Percentiles rank a stretch among this genome's conserved stretches.
Evolutionary conservation across 2,329 filamentous ascomycete species (phyloP).

Genomic region (Penicillium carneum): DNA sequence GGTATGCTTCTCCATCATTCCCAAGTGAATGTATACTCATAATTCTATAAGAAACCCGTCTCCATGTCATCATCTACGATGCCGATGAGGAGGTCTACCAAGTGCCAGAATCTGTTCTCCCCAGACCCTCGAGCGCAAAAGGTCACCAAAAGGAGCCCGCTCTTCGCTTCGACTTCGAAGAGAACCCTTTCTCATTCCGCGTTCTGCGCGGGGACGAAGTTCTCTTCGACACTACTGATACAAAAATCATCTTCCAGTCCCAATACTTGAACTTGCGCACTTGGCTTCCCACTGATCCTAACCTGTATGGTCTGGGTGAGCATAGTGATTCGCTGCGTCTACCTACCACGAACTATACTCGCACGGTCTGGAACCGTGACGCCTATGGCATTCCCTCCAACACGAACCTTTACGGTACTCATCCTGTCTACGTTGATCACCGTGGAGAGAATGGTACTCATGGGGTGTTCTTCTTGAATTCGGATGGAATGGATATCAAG

Average conservation of each 20-base stretch:
- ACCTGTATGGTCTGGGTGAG: conserved; percentile 81
- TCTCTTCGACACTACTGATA: conserved; percentile 73
- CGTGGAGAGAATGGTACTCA: conserved; percentile 64
- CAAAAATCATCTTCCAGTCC: conserved; percentile 74
- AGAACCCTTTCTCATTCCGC: conserved; percentile 72
- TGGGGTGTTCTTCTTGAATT: conserved; percentile 74
- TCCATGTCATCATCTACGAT: conserved; percentile 78
- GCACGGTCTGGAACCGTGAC: conserved; percentile 75
- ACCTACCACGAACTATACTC: conserved; percentile 72
- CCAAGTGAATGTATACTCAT: neutral
- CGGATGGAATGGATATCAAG: conserved; percentile 78
- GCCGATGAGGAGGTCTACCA: conserved; percentile 74
- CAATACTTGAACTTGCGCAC: conserved; percentile 79
- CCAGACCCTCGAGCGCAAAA: conserved; percentile 60
- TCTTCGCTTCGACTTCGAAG: conserved; percentile 59
- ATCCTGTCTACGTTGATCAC: conserved; percentile 79
- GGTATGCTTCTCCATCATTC: conserved; percentile 47
- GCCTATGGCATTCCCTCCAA: conserved; percentile 67
- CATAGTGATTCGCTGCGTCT: conserved; percentile 75
- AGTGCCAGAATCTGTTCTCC: conserved; percentile 72
- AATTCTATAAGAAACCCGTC: conserved; percentile 63
- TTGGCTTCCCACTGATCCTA: conserved; percentile 70
- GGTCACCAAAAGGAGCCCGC: conserved; percentile 56
- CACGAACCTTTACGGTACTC: conserved; percentile 74
- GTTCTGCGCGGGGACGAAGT: conserved; percentile 55